Percentiles rank a stretch among this genome's conserved stretches.
Evolutionary conservation across 331 rosid species (phyloP).

Genomic region (Quercus lobata): DNA sequence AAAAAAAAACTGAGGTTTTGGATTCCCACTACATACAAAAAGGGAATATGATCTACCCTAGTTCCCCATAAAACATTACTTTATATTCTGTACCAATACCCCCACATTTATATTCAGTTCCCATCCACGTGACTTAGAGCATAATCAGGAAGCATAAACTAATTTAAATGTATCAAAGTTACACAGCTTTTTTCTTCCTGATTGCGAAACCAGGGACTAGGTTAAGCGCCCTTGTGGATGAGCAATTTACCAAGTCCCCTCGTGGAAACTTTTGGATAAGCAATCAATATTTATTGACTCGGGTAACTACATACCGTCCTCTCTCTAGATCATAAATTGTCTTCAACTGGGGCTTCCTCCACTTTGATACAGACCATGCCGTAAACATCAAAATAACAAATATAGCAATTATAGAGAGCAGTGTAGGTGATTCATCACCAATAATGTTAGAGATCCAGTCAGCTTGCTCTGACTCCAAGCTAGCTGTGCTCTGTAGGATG

Average conservation of each 20-base stretch:
- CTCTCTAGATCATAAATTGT: slow-evolving; percentile 82
- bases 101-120: slow-evolving; percentile 1
- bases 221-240: slow-evolving; percentile 7
- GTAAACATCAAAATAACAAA: slow-evolving; percentile 57
- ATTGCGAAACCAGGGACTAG: slow-evolving; percentile 12
- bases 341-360: slow-evolving; percentile 88
- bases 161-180: slow-evolving; percentile 13
- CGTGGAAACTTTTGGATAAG: background rate
- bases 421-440: slow-evolving; percentile 49
- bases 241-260: slow-evolving; percentile 20
- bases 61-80: slow-evolving; percentile 13
- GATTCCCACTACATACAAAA: slow-evolving; percentile 28
- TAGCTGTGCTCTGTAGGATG: slow-evolving; percentile 72
- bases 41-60: slow-evolving; percentile 31
- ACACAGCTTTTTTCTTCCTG: slow-evolving; percentile 19
- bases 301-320: slow-evolving; percentile 83
- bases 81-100: slow-evolving; percentile 33
- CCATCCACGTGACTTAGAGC: slow-evolving; percentile 16
- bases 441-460: slow-evolving; percentile 50
- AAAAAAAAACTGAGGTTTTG: background rate
- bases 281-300: slow-evolving; percentile 45
- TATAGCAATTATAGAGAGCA: slow-evolving; percentile 51
- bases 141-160: slow-evolving; percentile 19
- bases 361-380: slow-evolving; percentile 83
- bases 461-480: slow-evolving; percentile 39